Evolutionary conservation across 2,329 filamentous ascomycete species (phyloP).

Genomic region (Pyricularia sp.): DNA sequence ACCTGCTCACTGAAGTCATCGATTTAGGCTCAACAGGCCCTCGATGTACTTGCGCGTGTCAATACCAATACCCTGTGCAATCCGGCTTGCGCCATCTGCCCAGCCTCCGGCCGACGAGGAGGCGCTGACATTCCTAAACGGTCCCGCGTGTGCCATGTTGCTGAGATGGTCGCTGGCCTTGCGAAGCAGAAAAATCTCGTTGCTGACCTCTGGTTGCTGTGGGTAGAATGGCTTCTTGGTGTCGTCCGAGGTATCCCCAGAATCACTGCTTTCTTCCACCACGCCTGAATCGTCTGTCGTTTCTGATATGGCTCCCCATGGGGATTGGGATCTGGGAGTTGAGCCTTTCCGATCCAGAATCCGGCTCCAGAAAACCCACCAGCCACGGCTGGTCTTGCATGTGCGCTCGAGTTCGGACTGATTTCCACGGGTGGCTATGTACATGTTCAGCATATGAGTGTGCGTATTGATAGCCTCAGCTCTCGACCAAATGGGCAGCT

Average conservation of each 20-base stretch:
- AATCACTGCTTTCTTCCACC: neutral
- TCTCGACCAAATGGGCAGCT: slow-evolving; percentile 36
- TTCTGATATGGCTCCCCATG: neutral
- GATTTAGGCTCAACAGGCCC: slow-evolving; percentile 51
- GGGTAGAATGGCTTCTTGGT: neutral
- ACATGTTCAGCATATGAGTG: slow-evolving; percentile 47
- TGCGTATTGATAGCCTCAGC: slow-evolving; percentile 53
- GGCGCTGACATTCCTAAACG: slow-evolving; percentile 21
- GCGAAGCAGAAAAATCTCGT: slow-evolving; percentile 50
- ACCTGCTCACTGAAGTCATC: slow-evolving; percentile 13
- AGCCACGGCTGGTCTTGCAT: slow-evolving; percentile 52
- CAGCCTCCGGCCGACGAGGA: slow-evolving; percentile 23
- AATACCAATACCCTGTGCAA: slow-evolving; percentile 62
- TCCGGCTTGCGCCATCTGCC: slow-evolving; percentile 42
- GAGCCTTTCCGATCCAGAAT: slow-evolving; percentile 27
- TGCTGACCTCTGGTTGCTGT: slow-evolving; percentile 21
- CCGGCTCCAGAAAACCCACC: slow-evolving; percentile 58
- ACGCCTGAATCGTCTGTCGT: neutral
- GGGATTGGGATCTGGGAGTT: slow-evolving; percentile 7
- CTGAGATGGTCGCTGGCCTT: slow-evolving; percentile 41
- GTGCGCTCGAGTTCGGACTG: slow-evolving; percentile 42
- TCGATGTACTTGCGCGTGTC: slow-evolving; percentile 68
- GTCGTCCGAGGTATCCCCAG: neutral
- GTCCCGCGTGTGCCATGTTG: slow-evolving; percentile 16
- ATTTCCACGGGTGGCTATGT: slow-evolving; percentile 30